These are phyloP conservation scores for Osmozyma mogii DNA, from an alignment of 805 yeast species.

Conservation along the genomic window DNA sequence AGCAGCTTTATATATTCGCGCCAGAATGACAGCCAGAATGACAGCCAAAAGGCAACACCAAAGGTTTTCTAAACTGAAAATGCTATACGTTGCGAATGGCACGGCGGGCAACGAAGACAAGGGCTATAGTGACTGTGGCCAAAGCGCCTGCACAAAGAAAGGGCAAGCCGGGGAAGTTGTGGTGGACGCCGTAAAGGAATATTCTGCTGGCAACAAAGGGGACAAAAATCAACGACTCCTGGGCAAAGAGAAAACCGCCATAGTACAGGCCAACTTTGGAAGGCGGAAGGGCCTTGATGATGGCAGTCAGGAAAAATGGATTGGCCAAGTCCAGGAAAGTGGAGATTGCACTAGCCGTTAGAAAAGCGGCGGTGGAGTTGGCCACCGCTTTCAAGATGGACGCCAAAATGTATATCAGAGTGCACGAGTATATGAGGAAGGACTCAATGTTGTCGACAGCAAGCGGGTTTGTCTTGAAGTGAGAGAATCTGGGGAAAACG, in stretches of 20 bases:
- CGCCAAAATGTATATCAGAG: not conserved
- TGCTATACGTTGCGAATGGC: too few species aligned
- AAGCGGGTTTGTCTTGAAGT: not conserved
- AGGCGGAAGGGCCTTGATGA: conserved; percentile 1
- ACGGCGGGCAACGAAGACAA: not conserved
- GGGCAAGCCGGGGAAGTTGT: not conserved
- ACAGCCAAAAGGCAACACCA: too few species aligned
- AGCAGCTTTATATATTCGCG: too few species aligned
- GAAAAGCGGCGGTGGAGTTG: not conserved
- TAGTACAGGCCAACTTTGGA: conserved; percentile 1
- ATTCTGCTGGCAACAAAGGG: not conserved
- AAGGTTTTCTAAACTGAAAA: too few species aligned
- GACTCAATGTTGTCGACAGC: not conserved
- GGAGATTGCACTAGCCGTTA: not conserved
- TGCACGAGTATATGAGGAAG: not conserved
- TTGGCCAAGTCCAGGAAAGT: not conserved
- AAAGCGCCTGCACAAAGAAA: conserved; percentile 1
- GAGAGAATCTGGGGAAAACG: conserved; percentile 1
- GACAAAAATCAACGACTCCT: not conserved
- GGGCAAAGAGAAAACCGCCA: conserved; percentile 1
- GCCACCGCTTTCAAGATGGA: not conserved
- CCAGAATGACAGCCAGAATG: too few species aligned
- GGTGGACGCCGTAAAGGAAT: not conserved
- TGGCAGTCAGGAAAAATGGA: not conserved
- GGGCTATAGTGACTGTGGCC: too few species aligned